These are phyloP conservation scores for Bisporella sp. DNA, from an alignment of 2,329 filamentous ascomycete species.

Conservation along the genomic window DNA sequence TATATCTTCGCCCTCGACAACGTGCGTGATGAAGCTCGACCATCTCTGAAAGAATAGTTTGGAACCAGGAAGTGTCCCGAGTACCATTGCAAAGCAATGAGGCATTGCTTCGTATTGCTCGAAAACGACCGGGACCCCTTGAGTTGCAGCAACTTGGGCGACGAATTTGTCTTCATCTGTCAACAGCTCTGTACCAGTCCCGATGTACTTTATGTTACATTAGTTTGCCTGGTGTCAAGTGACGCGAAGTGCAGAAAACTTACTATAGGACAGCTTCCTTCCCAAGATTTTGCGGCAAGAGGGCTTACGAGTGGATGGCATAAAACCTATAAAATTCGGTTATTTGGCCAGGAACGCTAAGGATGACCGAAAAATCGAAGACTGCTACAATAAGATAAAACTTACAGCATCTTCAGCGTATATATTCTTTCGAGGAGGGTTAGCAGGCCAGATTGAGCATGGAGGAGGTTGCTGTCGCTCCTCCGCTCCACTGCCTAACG, in stretches of 20 bases:
- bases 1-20: slow-evolving; percentile 20
- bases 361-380: too few relatives aligned
- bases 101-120: slow-evolving; percentile 77
- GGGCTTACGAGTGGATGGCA: slow-evolving; percentile 64
- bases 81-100: slow-evolving; percentile 58
- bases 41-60: slow-evolving; percentile 48
- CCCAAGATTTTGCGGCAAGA: slow-evolving; percentile 53
- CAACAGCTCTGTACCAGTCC: slow-evolving; percentile 65
- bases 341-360: too few relatives aligned
- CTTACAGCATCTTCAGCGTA: slow-evolving; percentile 43
- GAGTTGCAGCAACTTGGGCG: slow-evolving; percentile 45
- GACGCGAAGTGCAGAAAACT: too few relatives aligned
- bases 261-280: slow-evolving; percentile 49
- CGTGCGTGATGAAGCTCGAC: slow-evolving; percentile 46
- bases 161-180: slow-evolving; percentile 59
- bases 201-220: slow-evolving; percentile 41
- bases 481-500: slow-evolving; percentile 27
- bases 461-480: slow-evolving; percentile 31
- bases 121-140: slow-evolving; percentile 56
- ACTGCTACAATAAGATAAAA: not conserved
- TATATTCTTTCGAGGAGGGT: slow-evolving; percentile 44
- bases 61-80: slow-evolving; percentile 39
- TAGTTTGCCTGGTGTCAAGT: too few relatives aligned
- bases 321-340: slow-evolving; percentile 29
- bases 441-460: slow-evolving; percentile 51